Evolutionary conservation across 192 early-diverging fungal species (phyloP), one percentile per base, ranked within the genome.

Genomic region (Coemansia sp.): DNA sequence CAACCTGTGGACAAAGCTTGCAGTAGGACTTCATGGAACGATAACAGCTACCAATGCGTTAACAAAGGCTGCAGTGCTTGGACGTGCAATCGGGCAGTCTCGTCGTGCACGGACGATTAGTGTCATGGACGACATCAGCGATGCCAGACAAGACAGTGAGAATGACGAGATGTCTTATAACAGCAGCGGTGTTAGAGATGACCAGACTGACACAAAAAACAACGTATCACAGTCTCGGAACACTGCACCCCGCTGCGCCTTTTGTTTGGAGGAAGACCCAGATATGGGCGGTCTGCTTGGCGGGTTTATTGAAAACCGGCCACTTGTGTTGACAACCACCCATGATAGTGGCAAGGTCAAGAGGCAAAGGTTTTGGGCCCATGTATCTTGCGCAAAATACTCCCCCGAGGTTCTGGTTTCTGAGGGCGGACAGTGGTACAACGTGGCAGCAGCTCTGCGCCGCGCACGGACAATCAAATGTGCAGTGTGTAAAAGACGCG

Each of bases 331-430:
- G 22, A 73, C 80, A 8, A 74, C 85, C 0, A 74, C 71, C 5
- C 84, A 77, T 15, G 85, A 80, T 2, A 83, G 84, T 43, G 90
- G 90, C 21, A 67, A 68, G 4, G 61, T 73, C 19, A 85, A 81
- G 54, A 83, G 77, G 42, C 81, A 78, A 41, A 74, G 80, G 2
- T 92, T 95, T 61, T 97, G 95, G 95, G 89, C 88, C 7, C 95
- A 97, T 77, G 86, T 90, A 45, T 85, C 87, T 8, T 97, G 95
- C 65, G 95, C 94, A 1, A 65, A 86, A 13, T 91, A 87, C 73
- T 92, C 94, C 2, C 95, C 95, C 22, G 95, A 95, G 74, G 93
- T 95, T 12, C 85, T 92, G 16, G 84, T 85, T 36, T 85, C 85
- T 0, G 84, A 86, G 7, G 72, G 84, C 40, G 90, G 87, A 8